Base-by-base conservation (phyloP, 1,284 basidiomycete species). In the Vanrija pseudolonga region DNA sequence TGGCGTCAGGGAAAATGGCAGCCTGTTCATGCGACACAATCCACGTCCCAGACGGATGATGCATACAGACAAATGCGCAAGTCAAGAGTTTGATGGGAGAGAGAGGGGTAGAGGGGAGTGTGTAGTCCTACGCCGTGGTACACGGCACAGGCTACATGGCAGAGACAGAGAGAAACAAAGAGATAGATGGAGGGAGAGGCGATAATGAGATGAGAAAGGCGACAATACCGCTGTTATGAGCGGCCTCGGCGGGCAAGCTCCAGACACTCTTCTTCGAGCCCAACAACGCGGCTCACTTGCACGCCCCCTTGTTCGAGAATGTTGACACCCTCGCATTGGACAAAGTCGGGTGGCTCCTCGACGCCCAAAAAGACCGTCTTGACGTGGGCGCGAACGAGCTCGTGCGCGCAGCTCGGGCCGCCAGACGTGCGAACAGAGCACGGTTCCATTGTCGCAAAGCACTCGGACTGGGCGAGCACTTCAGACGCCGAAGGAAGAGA, bases 361-460 rank as follows among this genome's bases (percentile, higher is more conserved):
- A 90, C 92, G 8, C 95, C 96, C 53, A 98, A 88, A 68, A 88
- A 86, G 59, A 96, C 94, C 12, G 85, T 80, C 48, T 78, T 81
- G 46, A 98, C 81, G 47, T 81, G 79, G 2, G 87, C 85, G 14
- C 79, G 78, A 40, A 97, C 84, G 50, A 98, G 83, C 14, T 89
- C 89, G 62, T 93, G 83, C 14, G 90, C 87, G 71, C 96, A 98
- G 0, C 92, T 86, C 0, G 85, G 76, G 36, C 96, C 81, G 2
- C 94, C 93, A 1, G 90, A 94, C 11, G 91, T 88, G 51, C 96
- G 82, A 26, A 89, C 77, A 3, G 91, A 95, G 72, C 96, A 99
- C 12, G 96, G 96, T 71, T 99, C 96, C 82, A 99, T 85, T 0
- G 95, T 98, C 0, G 94, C 96, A 70, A 95, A 98, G 49, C 55